Conservation (phyloP, 306 rosid genomes). For the Citrullus colocynthis region DNA sequence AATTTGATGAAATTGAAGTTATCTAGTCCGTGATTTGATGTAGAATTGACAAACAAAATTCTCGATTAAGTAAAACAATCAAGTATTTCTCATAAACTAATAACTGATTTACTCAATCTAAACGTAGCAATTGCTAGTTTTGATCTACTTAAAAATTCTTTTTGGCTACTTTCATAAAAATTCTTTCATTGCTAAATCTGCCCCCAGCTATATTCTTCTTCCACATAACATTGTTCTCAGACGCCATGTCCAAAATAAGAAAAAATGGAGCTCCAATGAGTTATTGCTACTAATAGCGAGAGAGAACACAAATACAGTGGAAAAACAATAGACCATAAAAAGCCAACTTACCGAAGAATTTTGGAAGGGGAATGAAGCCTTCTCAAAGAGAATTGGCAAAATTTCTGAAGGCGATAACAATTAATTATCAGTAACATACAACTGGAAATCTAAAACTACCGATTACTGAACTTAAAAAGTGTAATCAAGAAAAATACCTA, state of each 20-base stretch:
- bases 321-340: constrained; percentile 1
- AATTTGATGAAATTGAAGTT: not conserved
- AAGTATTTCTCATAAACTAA: not conserved
- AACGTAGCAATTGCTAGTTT: not conserved
- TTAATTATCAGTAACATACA: not conserved
- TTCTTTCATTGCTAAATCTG: not conserved
- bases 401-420: constrained; percentile 23
- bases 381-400: constrained; percentile 43
- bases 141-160: not conserved
- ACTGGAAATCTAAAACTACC: not conserved
- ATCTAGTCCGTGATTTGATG: not conserved
- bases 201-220: not conserved
- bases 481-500: constrained; percentile 26
- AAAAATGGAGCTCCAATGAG: not conserved
- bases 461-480: not conserved
- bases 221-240: not conserved
- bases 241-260: not conserved
- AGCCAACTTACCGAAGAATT: constrained; percentile 36
- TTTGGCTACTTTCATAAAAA: not conserved
- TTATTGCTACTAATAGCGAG: not conserved
- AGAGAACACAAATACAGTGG: not conserved
- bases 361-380: constrained; percentile 31
- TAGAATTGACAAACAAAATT: not conserved
- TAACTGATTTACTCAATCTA: not conserved
- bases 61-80: not conserved